Evolutionary conservation across 208 protist species (phyloP), one percentile per base, ranked within the genome.

Genomic region (Acanthamoeba royreba): DNA sequence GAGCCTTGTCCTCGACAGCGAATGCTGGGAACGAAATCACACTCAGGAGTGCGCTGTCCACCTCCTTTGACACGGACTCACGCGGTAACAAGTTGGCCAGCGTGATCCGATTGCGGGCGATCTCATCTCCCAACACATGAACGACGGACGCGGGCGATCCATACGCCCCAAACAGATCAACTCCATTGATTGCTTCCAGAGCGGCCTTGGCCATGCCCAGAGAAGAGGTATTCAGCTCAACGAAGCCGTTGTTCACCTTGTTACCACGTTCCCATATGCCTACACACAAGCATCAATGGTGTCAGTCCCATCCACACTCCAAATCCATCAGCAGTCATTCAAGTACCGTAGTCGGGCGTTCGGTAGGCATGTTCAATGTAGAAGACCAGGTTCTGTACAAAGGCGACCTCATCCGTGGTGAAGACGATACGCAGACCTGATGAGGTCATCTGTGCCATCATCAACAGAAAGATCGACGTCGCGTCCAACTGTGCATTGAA

Each of bases 401-500:
- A 94, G 17, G 85, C 49, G 22, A 95, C 94, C 52, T 95, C 94
- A 63, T 95, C 92, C 25, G 72, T 49, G 22, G 81, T 93, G 47
- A 58, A 94, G 9, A 95, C 72, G 49, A 95, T 94, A 35, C 94
- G 92, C 31, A 94, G 35, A 4, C 94, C 94, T 46, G 72, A 69
- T n/a, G 86, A 63, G 35, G 94, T 95, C 94, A 95, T 95, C 61
- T 95, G 94, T 15, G 94, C 91, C 40, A 95, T 5, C 53, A 88
- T 93, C n/a, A 95, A 81, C 2, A 95, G 61, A 77, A 85, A 95
- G 25, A 95, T 43, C 19, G 91, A 94, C 5, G 94, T 95, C 13
- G 94, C 94, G 85, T 95, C 94, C 15, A 95, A 31, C 91, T 95
- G n/a, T n/a, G n/a, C n/a, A n/a, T n/a, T n/a, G n/a, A n/a, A n/a